Base-by-base conservation (phyloP, 2,329 filamentous ascomycete species). In the Botryosphaeria agaves region DNA sequence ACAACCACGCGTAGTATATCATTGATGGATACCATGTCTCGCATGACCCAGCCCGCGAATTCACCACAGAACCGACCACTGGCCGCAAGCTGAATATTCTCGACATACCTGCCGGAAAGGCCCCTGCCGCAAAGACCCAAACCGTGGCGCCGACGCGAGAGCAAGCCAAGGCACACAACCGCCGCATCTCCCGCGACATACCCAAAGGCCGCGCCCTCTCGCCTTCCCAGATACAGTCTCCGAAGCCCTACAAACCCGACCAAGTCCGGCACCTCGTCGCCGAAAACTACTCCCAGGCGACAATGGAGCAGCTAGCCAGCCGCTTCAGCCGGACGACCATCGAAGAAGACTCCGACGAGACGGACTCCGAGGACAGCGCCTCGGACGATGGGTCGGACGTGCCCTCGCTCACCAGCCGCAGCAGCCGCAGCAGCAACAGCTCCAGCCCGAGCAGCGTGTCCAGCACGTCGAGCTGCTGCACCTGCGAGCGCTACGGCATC, bases 21-120 rank as follows among this genome's bases (percentile, higher is more conserved):
- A 89, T 95, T 57, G 89, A 98, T 57, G 89, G 89, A 46, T 94
- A 94, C 73, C 85, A 94, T 58, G 78, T 92, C 55, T 85, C 85
- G 38, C 87, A 95, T 69, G 89, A 95, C 63, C 85, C 87, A 44
- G 81, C 80, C 55, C 76, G 84, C 55, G 66, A 79, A 49, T 87
- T 78, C 52, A 91, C 81, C 51, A 77, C 80, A 43, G 89, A 98
- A 68, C 85, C 87, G 53, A 95, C 85, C 56, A 95, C 89, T 34
- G 83, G 85, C 62, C 87, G 89, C 56, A 83, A 85, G 59, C 71
- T 98, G 47, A 98, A 98, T 72, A 82, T 93, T 60, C 82, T 98
- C 57, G 85, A 95, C 56, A 81, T 93, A 37, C 80, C 84, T 32
- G 38, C 41, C 19, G 54, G 55, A 53, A 69, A 64, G 51, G 57